Evolutionary conservation across 2,329 filamentous ascomycete species (phyloP).

Genomic region (Ascochyta pisi): DNA sequence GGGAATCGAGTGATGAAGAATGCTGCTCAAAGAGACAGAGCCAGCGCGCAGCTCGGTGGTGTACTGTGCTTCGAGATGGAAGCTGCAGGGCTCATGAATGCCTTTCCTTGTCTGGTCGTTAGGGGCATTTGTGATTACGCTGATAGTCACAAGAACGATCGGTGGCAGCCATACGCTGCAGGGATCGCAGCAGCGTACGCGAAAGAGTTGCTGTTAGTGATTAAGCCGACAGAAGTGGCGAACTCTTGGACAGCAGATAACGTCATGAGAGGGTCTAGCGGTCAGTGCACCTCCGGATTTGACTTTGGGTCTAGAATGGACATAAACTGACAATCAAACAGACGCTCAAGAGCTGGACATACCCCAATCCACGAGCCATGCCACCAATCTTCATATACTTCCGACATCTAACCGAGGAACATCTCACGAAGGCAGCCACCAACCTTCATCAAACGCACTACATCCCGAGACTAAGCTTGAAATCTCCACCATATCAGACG

Average conservation of each 20-base stretch:
- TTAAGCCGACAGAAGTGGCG: not conserved
- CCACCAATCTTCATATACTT: too few relatives aligned
- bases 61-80: conserved; percentile 15
- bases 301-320: too few relatives aligned
- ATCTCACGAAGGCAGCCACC: too few relatives aligned
- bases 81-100: conserved; percentile 6
- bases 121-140: conserved; percentile 9
- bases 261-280: too few relatives aligned
- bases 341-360: too few relatives aligned
- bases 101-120: conserved; percentile 7
- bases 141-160: not conserved
- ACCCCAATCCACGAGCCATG: too few relatives aligned
- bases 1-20: conserved; percentile 16
- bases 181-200: not conserved
- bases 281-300: too few relatives aligned
- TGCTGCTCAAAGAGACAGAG: conserved; percentile 9
- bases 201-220: not conserved
- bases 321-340: too few relatives aligned
- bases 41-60: conserved; percentile 17
- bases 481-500: not conserved
- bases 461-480: too few relatives aligned
- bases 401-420: too few relatives aligned
- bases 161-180: not conserved
- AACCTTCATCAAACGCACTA: too few relatives aligned
- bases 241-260: too few relatives aligned